Evolutionary conservation across 768 basidiomycete genomes (phyloP).

Genomic region (Mrakia gelida): DNA sequence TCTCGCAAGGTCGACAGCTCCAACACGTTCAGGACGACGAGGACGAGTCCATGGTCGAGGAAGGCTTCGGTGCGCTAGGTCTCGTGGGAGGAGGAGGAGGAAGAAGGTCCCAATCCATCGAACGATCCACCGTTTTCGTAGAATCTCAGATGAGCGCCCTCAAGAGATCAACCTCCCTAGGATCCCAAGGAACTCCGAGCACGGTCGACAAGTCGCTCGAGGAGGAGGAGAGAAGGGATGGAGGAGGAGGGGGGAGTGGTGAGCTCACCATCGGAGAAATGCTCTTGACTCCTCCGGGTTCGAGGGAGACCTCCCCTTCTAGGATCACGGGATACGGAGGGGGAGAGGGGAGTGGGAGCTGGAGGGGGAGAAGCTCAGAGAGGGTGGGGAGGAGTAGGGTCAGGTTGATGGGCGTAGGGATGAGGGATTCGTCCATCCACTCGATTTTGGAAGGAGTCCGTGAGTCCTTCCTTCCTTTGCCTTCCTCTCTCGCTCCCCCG

Average conservation of each 20-base stretch:
- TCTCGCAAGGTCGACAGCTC: background rate
- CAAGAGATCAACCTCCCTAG: slow-evolving; percentile 14
- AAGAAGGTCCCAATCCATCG: slow-evolving; percentile 19
- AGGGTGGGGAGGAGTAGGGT: slow-evolving; percentile 24
- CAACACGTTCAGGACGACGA: background rate
- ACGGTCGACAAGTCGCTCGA: background rate
- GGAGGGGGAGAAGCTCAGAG: slow-evolving; percentile 11
- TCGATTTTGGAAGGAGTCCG: slow-evolving; percentile 21
- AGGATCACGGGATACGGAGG: background rate
- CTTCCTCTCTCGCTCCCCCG: too few species aligned
- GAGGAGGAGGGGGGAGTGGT: background rate
- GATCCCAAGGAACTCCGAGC: background rate
- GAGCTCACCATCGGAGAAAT: slow-evolving; percentile 5
- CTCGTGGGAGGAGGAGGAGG: background rate
- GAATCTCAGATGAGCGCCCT: slow-evolving; percentile 22
- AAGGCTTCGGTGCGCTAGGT: background rate
- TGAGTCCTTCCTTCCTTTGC: slow-evolving; percentile 19
- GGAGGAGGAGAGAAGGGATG: background rate
- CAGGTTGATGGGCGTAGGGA: slow-evolving; percentile 1
- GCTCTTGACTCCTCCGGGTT: slow-evolving; percentile 5
- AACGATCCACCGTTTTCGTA: slow-evolving; percentile 25
- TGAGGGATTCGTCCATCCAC: slow-evolving; percentile 15
- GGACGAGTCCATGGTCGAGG: background rate
- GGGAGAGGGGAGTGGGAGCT: background rate
- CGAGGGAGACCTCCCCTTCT: background rate